A percentile compares a stretch with the other conserved stretches of the same genome.
Conservation (phyloP, 208 protist genomes). For the Porcisia hertigi region DNA sequence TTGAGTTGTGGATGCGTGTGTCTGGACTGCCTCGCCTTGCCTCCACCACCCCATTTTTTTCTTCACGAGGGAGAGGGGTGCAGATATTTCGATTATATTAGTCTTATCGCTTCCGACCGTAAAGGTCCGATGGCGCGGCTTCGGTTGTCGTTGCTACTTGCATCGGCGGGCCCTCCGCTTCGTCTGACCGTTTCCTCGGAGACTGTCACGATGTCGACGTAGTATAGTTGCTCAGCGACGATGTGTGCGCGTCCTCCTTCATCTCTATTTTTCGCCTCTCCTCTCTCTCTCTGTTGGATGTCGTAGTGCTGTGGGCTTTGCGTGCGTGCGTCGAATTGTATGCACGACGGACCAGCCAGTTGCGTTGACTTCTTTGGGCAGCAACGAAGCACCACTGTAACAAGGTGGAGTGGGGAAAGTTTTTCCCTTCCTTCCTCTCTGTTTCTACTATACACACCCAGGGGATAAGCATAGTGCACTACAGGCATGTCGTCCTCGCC, state of each 20-base stretch:
- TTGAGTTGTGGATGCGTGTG: neutral
- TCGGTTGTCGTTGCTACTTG: neutral
- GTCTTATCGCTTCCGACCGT: too few species aligned
- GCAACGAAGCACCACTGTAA: too few species aligned
- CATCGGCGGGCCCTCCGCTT: neutral
- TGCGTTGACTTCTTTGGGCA: too few species aligned
- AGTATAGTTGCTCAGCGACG: neutral
- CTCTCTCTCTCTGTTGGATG: neutral
- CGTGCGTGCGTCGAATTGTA: neutral
- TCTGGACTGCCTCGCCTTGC: neutral
- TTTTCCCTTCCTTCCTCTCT: too few species aligned
- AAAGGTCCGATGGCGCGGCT: too few species aligned
- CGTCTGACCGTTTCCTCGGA: too few species aligned
- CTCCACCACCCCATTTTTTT: neutral
- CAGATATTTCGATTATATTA: too few species aligned
- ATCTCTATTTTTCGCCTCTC: neutral
- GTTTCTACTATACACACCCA: neutral
- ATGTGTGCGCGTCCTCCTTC: neutral
- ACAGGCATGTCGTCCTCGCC: constrained; percentile 1
- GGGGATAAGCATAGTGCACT: too few species aligned
- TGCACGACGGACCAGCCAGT: neutral
- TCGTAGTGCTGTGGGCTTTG: too few species aligned
- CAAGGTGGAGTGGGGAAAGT: too few species aligned
- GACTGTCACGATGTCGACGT: neutral
- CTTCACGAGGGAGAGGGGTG: too few species aligned